Percentiles rank a stretch among this genome's conserved stretches.
Conservation (phyloP, 352 stramenopile species). For the Phytopythium sindhum region DNA sequence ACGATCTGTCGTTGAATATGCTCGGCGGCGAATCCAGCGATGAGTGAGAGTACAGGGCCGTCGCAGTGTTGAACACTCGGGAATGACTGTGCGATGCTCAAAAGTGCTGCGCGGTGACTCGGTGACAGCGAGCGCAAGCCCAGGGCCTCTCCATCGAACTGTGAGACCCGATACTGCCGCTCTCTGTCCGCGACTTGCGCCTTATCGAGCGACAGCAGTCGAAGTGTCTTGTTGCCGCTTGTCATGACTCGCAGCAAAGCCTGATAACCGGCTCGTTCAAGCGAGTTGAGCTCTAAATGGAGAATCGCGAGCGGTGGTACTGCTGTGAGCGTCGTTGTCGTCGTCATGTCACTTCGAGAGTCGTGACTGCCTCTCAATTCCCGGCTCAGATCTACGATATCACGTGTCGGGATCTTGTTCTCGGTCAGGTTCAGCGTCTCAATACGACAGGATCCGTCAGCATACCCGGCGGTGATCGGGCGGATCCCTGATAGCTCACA, state of each 20-base stretch:
- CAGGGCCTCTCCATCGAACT: conserved; percentile 24
- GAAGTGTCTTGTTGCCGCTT: conserved; percentile 20
- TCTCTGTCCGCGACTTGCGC: conserved; percentile 15
- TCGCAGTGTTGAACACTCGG: conserved; percentile 19
- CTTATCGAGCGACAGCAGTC: conserved; percentile 24
- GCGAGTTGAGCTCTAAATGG: conserved; percentile 37
- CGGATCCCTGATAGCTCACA: conserved; percentile 33
- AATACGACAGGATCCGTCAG: conserved; percentile 16
- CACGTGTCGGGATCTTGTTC: conserved; percentile 29
- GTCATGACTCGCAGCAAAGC: conserved; percentile 16
- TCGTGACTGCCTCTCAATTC: conserved; percentile 10
- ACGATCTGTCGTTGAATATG: conserved; percentile 22
- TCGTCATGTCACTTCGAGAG: background rate
- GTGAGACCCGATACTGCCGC: conserved; percentile 17
- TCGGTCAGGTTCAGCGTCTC: conserved; percentile 30
- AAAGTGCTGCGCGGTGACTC: conserved; percentile 21
- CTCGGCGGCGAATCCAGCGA: conserved; percentile 24
- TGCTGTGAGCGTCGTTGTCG: background rate
- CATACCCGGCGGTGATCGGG: conserved; percentile 25
- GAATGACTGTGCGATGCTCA: conserved; percentile 10
- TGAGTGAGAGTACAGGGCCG: conserved; percentile 21
- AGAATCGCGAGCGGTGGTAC: conserved; percentile 9
- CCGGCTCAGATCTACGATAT: conserved; percentile 22
- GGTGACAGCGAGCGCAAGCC: conserved; percentile 14
- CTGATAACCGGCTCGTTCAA: conserved; percentile 15